Evolutionary conservation across 352 stramenopile genomes (phyloP).

Genomic region (Blastocystis sp.): DNA sequence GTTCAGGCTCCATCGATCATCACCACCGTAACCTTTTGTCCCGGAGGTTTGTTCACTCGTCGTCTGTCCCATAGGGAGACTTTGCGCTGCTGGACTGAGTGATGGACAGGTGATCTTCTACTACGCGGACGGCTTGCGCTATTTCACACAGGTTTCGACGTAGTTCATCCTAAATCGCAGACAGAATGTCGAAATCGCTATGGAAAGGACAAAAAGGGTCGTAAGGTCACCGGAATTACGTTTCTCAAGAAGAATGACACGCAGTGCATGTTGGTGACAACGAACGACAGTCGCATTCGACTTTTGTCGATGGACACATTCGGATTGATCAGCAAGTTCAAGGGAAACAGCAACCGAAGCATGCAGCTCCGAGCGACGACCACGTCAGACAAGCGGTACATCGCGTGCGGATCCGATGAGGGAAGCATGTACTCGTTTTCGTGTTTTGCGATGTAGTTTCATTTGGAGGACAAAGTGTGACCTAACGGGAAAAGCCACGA

Average conservation of each 20-base stretch:
- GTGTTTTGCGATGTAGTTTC: slow-evolving; percentile 18
- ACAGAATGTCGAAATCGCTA: slow-evolving; percentile 61
- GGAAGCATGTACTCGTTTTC: background rate
- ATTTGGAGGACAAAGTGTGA: slow-evolving; percentile 30
- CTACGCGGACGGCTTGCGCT: slow-evolving; percentile 61
- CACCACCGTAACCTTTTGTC: slow-evolving; percentile 56
- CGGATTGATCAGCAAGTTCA: slow-evolving; percentile 60
- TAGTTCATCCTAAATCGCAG: background rate
- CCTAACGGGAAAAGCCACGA: background rate
- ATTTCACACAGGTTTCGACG: slow-evolving; percentile 63
- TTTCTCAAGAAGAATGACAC: slow-evolving; percentile 59
- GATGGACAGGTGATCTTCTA: slow-evolving; percentile 66
- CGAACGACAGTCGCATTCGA: slow-evolving; percentile 63
- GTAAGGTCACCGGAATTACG: slow-evolving; percentile 64
- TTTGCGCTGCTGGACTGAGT: slow-evolving; percentile 60
- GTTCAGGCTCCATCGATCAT: slow-evolving; percentile 60
- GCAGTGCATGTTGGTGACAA: slow-evolving; percentile 63
- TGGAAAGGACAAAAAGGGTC: slow-evolving; percentile 61
- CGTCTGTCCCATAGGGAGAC: background rate
- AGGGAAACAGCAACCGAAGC: slow-evolving; percentile 56
- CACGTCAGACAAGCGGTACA: slow-evolving; percentile 8
- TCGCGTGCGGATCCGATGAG: slow-evolving; percentile 42
- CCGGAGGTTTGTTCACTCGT: background rate
- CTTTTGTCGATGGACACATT: slow-evolving; percentile 64
- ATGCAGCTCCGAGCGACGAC: slow-evolving; percentile 58